These are phyloP conservation scores for Daldinia eschscholtzii DNA, from an alignment of 2,329 filamentous ascomycete species.

Conservation along the genomic window DNA sequence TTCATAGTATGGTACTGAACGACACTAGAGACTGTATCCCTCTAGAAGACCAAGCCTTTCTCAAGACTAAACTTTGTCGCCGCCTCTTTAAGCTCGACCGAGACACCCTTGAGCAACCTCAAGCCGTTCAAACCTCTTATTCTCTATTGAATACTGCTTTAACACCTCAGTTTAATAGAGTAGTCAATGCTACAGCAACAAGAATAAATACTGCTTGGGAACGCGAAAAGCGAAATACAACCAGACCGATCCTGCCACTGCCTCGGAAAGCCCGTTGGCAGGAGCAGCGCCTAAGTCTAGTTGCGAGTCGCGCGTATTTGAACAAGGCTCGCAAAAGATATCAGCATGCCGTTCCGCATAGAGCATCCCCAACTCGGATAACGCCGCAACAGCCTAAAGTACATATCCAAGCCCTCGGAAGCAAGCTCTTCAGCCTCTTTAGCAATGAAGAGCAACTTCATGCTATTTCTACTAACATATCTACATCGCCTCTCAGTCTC, in stretches of 20 bases:
- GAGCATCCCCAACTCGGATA: background rate
- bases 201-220: slow-evolving; percentile 55
- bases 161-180: slow-evolving; percentile 46
- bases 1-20: slow-evolving; percentile 61
- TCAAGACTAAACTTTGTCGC: slow-evolving; percentile 67
- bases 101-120: slow-evolving; percentile 49
- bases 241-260: slow-evolving; percentile 58
- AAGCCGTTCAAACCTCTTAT: slow-evolving; percentile 40
- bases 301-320: slow-evolving; percentile 56
- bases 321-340: slow-evolving; percentile 28
- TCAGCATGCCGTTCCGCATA: background rate
- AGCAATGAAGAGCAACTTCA: slow-evolving; percentile 34
- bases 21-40: slow-evolving; percentile 52
- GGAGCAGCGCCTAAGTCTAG: slow-evolving; percentile 54
- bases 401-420: slow-evolving; percentile 31
- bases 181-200: slow-evolving; percentile 47
- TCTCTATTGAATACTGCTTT: slow-evolving; percentile 50
- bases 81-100: slow-evolving; percentile 69
- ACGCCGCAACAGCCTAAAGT: slow-evolving; percentile 20
- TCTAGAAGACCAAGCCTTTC: slow-evolving; percentile 55
- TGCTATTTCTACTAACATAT: background rate
- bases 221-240: slow-evolving; percentile 53
- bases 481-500: background rate
- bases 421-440: slow-evolving; percentile 32
- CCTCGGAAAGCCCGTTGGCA: slow-evolving; percentile 52